Evolutionary conservation across 2,329 filamentous ascomycete species (phyloP).

Genomic region (Aspergillus bombycis): DNA sequence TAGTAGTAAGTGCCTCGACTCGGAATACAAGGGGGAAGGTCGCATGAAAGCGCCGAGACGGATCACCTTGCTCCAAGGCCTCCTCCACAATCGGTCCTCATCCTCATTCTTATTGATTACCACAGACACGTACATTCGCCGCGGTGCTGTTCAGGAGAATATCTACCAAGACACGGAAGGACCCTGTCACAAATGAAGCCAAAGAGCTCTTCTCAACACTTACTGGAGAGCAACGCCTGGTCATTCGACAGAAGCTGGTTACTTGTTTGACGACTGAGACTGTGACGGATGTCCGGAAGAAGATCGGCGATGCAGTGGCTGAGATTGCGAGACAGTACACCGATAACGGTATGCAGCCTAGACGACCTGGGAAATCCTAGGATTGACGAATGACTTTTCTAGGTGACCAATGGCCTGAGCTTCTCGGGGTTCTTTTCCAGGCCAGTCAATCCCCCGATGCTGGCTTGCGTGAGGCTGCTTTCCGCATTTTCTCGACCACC

Average conservation of each 20-base stretch:
- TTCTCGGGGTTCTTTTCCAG: slow-evolving; percentile 82
- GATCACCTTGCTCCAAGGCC: not conserved
- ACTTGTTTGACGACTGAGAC: slow-evolving; percentile 74
- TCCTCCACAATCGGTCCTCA: not conserved
- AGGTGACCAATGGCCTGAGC: slow-evolving; percentile 88
- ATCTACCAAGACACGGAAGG: slow-evolving; percentile 84
- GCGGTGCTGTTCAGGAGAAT: slow-evolving; percentile 94
- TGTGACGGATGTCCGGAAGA: slow-evolving; percentile 78
- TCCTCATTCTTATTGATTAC: slow-evolving; percentile 10
- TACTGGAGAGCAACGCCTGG: slow-evolving; percentile 70
- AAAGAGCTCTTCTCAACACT: slow-evolving; percentile 87
- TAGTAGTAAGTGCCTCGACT: slow-evolving; percentile 60
- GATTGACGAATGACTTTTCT: slow-evolving; percentile 23
- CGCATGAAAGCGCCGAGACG: not conserved
- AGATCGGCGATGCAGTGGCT: slow-evolving; percentile 95
- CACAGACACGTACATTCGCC: slow-evolving; percentile 82
- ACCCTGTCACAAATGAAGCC: slow-evolving; percentile 65
- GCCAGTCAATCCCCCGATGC: slow-evolving; percentile 84
- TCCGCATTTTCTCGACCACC: slow-evolving; percentile 92
- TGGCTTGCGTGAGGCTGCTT: slow-evolving; percentile 87
- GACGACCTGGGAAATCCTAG: not conserved
- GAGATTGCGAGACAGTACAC: slow-evolving; percentile 94
- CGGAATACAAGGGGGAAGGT: not conserved
- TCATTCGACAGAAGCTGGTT: slow-evolving; percentile 82
- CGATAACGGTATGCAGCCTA: slow-evolving; percentile 71